Evolutionary conservation across 352 stramenopile genomes (phyloP).

Genomic region (Phytophthora colocasiae): DNA sequence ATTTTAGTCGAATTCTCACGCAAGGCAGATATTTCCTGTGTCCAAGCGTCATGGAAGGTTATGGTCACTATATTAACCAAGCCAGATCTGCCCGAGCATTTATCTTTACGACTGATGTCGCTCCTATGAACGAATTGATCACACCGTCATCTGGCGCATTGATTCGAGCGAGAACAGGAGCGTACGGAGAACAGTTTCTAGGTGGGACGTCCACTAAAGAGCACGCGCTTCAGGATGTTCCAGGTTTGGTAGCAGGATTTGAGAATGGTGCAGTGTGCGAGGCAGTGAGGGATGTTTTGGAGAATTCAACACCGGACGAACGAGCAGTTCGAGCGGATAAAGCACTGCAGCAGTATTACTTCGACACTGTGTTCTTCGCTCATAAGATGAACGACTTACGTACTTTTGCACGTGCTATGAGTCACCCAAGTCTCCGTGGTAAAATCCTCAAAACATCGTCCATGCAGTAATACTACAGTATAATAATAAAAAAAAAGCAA

Average conservation of each 20-base stretch:
- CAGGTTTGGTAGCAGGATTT: conserved; percentile 52
- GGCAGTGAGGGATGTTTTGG: conserved; percentile 43
- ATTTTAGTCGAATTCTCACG: conserved; percentile 45
- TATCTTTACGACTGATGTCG: conserved; percentile 54
- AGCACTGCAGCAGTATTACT: conserved; percentile 55
- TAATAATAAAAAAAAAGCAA: too few relatives aligned
- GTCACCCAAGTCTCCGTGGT: conserved; percentile 25
- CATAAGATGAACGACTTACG: conserved; percentile 57
- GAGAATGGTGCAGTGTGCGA: conserved; percentile 45
- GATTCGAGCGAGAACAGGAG: conserved; percentile 20
- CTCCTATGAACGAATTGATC: conserved; percentile 65
- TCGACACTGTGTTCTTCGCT: conserved; percentile 68
- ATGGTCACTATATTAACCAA: conserved; percentile 73
- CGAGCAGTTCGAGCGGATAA: conserved; percentile 11
- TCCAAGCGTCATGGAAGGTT: conserved; percentile 55
- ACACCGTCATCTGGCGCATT: conserved; percentile 50
- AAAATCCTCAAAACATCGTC: conserved; percentile 14
- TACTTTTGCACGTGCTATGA: conserved; percentile 36
- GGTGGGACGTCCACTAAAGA: conserved; percentile 32
- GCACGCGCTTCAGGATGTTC: conserved; percentile 46
- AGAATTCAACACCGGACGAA: conserved; percentile 21
- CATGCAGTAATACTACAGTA: neutral
- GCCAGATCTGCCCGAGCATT: conserved; percentile 47
- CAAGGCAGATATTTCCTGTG: conserved; percentile 53
- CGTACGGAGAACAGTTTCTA: conserved; percentile 50